These are phyloP conservation scores for Protea cynaroides DNA, from an alignment of 164 flowering plant species.

Conservation along the genomic window DNA sequence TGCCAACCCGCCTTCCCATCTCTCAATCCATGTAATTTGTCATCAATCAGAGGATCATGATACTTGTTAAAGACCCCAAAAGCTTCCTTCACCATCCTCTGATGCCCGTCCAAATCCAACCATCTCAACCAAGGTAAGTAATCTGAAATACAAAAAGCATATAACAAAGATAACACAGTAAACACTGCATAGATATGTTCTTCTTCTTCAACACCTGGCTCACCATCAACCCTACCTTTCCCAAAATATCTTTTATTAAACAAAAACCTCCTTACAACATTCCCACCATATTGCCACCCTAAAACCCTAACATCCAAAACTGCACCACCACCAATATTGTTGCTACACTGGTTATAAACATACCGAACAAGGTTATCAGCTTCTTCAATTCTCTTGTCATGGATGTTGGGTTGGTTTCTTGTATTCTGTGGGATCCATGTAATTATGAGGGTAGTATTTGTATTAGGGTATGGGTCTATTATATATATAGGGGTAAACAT, in stretches of 20 bases:
- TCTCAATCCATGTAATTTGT: slow-evolving; percentile 18
- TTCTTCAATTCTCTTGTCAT: slow-evolving; percentile 27
- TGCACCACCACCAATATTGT: background rate
- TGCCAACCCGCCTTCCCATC: slow-evolving; percentile 18
- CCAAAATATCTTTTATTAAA: slow-evolving; percentile 16
- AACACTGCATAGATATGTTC: background rate
- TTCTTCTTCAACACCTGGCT: slow-evolving; percentile 10
- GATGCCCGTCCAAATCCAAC: slow-evolving; percentile 17
- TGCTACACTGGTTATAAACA: slow-evolving; percentile 23
- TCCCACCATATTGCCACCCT: slow-evolving; percentile 19
- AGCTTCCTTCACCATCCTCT: background rate
- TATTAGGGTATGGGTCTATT: no score
- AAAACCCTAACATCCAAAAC: slow-evolving; percentile 11
- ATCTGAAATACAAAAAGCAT: slow-evolving; percentile 25
- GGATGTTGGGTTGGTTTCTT: no score
- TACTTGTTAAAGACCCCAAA: no score
- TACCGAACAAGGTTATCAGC: slow-evolving; percentile 28
- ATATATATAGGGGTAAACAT: no score
- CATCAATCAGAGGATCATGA: background rate
- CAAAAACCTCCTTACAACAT: slow-evolving; percentile 21
- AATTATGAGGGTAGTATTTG: no score
- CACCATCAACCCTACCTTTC: slow-evolving; percentile 5
- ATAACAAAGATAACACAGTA: slow-evolving; percentile 10
- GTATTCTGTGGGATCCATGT: no score
- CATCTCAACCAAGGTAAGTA: slow-evolving; percentile 9